Conservation (phyloP, 306 rosid genomes). For the Luffa acutangula region DNA sequence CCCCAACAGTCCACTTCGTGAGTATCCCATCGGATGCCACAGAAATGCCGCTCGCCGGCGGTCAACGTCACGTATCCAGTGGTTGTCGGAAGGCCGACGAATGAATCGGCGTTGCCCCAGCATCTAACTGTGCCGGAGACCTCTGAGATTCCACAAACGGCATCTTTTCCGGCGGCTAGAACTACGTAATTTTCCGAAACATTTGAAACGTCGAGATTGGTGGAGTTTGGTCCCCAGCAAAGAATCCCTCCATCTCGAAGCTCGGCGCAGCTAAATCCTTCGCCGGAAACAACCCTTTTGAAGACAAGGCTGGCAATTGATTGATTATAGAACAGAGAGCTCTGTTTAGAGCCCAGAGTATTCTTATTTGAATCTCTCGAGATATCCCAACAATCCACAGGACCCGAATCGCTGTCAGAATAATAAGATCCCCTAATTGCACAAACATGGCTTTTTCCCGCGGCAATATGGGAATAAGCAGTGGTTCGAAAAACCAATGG, state of each 20-base stretch:
- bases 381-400: constrained; percentile 76
- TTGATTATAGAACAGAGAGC: constrained; percentile 32
- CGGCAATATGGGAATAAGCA: constrained; percentile 61
- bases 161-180: constrained; percentile 44
- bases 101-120: constrained; percentile 53
- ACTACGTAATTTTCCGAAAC: constrained; percentile 30
- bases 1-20: constrained; percentile 91
- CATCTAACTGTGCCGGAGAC: constrained; percentile 41
- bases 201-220: constrained; percentile 28
- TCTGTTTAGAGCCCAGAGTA: constrained; percentile 30
- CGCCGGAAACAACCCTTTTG: constrained; percentile 58
- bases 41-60: constrained; percentile 53
- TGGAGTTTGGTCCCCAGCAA: constrained; percentile 80
- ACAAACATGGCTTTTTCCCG: constrained; percentile 69
- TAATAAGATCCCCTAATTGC: constrained; percentile 73
- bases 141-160: constrained; percentile 62
- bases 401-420: constrained; percentile 48
- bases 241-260: constrained; percentile 51
- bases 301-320: constrained; percentile 27
- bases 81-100: constrained; percentile 15
- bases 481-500: constrained; percentile 39
- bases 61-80: constrained; percentile 35
- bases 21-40: constrained; percentile 66
- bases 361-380: constrained; percentile 18
- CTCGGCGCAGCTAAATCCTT: constrained; percentile 67